Conservation (phyloP, 2,329 filamentous ascomycete species). For the Ceratocystis ficicola region DNA sequence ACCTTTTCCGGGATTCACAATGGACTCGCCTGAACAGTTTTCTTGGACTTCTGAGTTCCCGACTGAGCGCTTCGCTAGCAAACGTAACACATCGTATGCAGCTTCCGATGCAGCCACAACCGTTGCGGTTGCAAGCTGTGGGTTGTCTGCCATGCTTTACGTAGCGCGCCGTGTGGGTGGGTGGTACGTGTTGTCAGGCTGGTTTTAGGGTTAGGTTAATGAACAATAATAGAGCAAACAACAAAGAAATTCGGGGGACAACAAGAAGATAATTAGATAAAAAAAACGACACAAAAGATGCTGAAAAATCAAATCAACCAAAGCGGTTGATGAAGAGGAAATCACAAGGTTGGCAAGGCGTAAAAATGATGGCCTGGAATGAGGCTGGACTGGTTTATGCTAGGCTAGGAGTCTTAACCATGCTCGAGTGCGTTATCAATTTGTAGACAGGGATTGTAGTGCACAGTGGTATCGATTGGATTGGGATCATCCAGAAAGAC, state of each 20-base stretch:
- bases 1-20: slow-evolving; percentile 23
- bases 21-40: slow-evolving; percentile 23
- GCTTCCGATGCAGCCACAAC: slow-evolving; percentile 18
- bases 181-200: background rate
- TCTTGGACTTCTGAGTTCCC: slow-evolving; percentile 16
- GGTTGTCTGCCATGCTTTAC: slow-evolving; percentile 1
- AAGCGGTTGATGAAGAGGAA: background rate
- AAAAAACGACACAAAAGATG: background rate
- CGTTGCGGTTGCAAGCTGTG: slow-evolving; percentile 10
- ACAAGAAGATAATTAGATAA: background rate
- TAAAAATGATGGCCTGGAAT: slow-evolving; percentile 5
- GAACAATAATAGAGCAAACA: background rate
- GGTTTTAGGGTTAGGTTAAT: background rate
- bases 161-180: background rate
- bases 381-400: slow-evolving; percentile 13
- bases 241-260: background rate
- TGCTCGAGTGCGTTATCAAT: background rate
- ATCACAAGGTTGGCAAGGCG: background rate
- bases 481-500: background rate
- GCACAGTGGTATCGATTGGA: background rate
- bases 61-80: slow-evolving; percentile 11
- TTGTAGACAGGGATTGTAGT: background rate
- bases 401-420: background rate
- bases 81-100: slow-evolving; percentile 15
- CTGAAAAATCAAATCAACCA: background rate